Conservation (phyloP, 768 basidiomycete species). For the Podaxis carcinomalis region DNA sequence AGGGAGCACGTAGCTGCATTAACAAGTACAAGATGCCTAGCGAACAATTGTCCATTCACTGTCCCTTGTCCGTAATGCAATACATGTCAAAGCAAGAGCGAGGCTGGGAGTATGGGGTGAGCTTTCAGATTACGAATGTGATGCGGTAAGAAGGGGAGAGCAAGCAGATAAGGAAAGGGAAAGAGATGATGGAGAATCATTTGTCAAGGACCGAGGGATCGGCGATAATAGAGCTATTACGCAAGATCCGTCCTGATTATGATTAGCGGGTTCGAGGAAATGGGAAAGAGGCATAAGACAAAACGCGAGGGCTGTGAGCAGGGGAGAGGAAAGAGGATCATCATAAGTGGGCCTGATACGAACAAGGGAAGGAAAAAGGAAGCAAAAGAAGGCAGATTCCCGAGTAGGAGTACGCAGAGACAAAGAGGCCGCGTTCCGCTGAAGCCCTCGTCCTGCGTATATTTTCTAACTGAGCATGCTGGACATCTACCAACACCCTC, state of each 20-base stretch:
- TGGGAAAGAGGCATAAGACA: neutral
- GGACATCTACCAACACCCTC: neutral
- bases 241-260: neutral
- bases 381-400: constrained; percentile 7
- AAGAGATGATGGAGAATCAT: neutral
- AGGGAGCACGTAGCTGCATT: constrained; percentile 18
- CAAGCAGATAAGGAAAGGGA: neutral
- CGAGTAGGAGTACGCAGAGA: neutral
- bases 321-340: constrained; percentile 17
- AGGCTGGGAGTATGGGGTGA: constrained; percentile 2
- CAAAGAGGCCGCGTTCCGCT: neutral
- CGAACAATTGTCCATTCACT: constrained; percentile 49
- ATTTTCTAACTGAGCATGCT: neutral
- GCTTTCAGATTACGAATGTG: neutral
- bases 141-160: neutral
- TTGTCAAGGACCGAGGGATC: neutral
- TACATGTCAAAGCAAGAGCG: constrained; percentile 11
- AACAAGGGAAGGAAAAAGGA: constrained; percentile 5
- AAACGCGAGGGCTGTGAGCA: constrained; percentile 14
- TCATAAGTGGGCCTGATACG: constrained; percentile 15
- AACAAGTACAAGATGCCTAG: constrained; percentile 39
- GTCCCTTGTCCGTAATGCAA: constrained; percentile 39
- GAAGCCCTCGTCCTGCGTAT: neutral
- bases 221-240: neutral
- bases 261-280: neutral